These are phyloP conservation scores for Stenogyne calaminthoides DNA, from an alignment of 305 asterid species.

Conservation along the genomic window DNA sequence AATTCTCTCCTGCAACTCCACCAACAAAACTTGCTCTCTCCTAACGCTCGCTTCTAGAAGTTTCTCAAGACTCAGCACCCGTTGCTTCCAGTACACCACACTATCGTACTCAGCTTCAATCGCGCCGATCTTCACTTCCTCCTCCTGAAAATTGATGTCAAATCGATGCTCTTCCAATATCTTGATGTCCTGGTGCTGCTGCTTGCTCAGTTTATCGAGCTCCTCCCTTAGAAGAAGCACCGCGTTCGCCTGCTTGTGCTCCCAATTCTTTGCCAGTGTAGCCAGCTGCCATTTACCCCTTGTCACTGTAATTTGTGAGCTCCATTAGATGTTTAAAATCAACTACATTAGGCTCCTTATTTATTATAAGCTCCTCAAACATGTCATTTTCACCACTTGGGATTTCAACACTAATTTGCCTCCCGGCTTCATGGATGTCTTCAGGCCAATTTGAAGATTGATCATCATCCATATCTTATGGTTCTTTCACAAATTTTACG, in stretches of 20 bases:
- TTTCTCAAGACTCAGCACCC: constrained; percentile 61
- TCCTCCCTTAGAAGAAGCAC: constrained; percentile 86
- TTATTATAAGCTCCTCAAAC: constrained; percentile 74
- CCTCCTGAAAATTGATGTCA: too few relatives aligned
- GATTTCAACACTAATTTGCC: constrained; percentile 78
- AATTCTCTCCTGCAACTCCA: constrained; percentile 76
- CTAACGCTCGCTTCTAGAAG: constrained; percentile 62
- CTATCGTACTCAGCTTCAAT: constrained; percentile 74
- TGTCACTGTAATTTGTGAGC: too few relatives aligned
- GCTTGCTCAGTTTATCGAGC: constrained; percentile 81
- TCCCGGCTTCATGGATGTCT: constrained; percentile 81
- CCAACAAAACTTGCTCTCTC: constrained; percentile 61
- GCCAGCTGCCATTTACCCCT: constrained; percentile 84
- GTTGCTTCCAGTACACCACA: constrained; percentile 73
- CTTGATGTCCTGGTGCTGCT: constrained; percentile 81
- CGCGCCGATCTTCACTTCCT: constrained; percentile 54
- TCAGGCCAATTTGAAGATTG: constrained; percentile 98
- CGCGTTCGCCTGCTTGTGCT: constrained; percentile 70
- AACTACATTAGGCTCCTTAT: constrained; percentile 61
- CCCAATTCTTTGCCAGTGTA: constrained; percentile 82
- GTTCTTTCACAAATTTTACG: neutral
- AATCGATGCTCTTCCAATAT: constrained; percentile 82
- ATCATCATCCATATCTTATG: constrained; percentile 70
- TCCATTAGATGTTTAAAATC: constrained; percentile 74
- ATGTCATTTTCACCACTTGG: constrained; percentile 77